Conservation (phyloP, 202 grass and related monocot species). For the Schoenoplectus tabernaemontani region DNA sequence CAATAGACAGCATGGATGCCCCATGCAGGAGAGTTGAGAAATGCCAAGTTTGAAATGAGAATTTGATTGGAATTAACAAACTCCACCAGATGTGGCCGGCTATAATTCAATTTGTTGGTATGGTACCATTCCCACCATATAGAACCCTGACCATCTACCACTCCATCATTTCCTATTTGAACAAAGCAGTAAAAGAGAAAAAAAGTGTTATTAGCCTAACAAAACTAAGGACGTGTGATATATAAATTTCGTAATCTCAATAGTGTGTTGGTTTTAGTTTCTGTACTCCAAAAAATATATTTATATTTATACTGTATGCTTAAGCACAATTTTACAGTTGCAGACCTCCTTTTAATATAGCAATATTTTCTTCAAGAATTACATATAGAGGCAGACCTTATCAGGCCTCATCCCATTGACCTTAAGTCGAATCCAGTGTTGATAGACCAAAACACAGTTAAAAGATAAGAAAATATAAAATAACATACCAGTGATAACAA, state of each 20-base stretch:
- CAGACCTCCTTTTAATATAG: not conserved
- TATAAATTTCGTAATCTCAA: not conserved
- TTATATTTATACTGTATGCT: not conserved
- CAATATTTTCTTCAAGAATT: not conserved
- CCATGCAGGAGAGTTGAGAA: conserved; percentile 85
- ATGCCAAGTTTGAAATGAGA: conserved; percentile 59
- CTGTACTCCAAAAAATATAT: not conserved
- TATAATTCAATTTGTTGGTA: conserved; percentile 61
- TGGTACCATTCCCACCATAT: conserved; percentile 85
- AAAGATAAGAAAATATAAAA: conserved; percentile 1
- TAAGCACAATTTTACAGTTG: not conserved
- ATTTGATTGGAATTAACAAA: conserved; percentile 58
- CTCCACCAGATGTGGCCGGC: conserved; percentile 89
- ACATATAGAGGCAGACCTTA: not conserved
- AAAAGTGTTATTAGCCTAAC: not conserved
- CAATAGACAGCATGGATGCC: conserved; percentile 79
- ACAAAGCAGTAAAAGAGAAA: conserved; percentile 14
- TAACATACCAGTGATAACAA: conserved; percentile 64
- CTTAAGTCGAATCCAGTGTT: not conserved
- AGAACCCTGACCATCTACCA: conserved; percentile 68
- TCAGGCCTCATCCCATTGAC: not conserved
- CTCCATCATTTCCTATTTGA: conserved; percentile 53
- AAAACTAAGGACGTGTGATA: not conserved
- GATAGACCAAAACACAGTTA: not conserved
- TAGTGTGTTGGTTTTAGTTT: not conserved